These are phyloP conservation scores for Raddia guianensis DNA, from an alignment of 176 grass and related monocot species.

Conservation along the genomic window DNA sequence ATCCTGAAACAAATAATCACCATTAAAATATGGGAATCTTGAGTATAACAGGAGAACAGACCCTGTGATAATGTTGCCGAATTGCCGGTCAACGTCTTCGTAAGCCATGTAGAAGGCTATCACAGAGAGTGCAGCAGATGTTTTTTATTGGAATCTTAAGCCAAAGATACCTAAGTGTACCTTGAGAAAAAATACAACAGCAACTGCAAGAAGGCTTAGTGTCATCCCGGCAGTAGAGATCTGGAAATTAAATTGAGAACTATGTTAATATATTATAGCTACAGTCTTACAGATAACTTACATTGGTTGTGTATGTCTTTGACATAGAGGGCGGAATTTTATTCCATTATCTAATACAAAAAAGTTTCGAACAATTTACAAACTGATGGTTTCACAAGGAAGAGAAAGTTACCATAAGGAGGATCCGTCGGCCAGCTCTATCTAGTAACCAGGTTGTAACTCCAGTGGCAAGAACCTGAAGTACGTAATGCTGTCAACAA, in stretches of 20 bases:
- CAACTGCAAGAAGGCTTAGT: constrained; percentile 78
- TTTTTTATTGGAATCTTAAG: not conserved
- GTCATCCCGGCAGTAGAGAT: constrained; percentile 74
- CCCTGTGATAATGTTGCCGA: not conserved
- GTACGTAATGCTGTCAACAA: not conserved
- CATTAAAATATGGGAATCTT: not conserved
- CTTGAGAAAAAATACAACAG: constrained; percentile 87
- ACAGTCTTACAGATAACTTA: constrained; percentile 9
- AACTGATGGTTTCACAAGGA: constrained; percentile 22
- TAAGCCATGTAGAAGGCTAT: not conserved
- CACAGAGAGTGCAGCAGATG: not conserved
- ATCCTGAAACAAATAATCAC: constrained; percentile 57
- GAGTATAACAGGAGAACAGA: not conserved
- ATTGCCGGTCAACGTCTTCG: not conserved
- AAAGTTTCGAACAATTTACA: not conserved
- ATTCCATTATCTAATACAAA: too few species aligned
- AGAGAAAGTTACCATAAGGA: constrained; percentile 80
- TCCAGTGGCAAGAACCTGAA: constrained; percentile 87
- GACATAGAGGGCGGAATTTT: too few species aligned
- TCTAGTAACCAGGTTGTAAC: constrained; percentile 87
- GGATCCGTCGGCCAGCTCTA: constrained; percentile 89
- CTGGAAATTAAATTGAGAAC: constrained; percentile 46
- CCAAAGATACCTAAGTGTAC: constrained; percentile 38
- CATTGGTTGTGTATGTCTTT: not conserved
- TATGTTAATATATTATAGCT: not conserved